Conservation (phyloP, 257 asterid genomes). For the Plantago major region DNA sequence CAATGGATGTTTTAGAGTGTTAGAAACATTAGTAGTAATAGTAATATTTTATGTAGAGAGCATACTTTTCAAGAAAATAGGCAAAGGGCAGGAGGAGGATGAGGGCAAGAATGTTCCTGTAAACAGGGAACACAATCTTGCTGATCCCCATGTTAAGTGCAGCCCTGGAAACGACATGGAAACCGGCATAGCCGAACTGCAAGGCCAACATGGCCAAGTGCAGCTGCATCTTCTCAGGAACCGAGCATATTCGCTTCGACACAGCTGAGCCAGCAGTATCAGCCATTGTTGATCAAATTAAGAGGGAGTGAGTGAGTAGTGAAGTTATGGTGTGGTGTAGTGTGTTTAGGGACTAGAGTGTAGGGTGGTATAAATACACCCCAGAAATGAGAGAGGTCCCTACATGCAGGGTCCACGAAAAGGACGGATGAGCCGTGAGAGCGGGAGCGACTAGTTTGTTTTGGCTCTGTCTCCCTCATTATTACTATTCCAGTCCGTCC, state of each 20-base stretch:
- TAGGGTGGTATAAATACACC: conserved; percentile 67
- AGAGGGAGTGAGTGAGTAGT: background rate
- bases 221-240: conserved; percentile 83
- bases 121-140: conserved; percentile 93
- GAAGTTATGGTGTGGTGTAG: conserved; percentile 23
- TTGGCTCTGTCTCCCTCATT: conserved; percentile 69
- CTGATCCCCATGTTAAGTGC: conserved; percentile 99
- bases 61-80: conserved; percentile 89
- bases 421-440: conserved; percentile 37
- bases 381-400: conserved; percentile 26
- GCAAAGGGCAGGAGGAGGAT: conserved; percentile 91
- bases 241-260: conserved; percentile 50
- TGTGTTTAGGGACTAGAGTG: conserved; percentile 35
- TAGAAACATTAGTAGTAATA: background rate
- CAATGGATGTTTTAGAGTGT: too few species aligned
- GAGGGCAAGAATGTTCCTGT: conserved; percentile 89
- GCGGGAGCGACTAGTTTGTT: conserved; percentile 37
- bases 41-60: background rate
- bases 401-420: conserved; percentile 17
- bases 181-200: conserved; percentile 98
- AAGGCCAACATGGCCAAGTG: conserved; percentile 82
- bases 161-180: conserved; percentile 84
- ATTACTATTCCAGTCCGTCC: conserved; percentile 1
- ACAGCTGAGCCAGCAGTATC: conserved; percentile 46
- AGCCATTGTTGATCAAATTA: conserved; percentile 39